Percentiles rank a stretch among this genome's conserved stretches.
These are phyloP conservation scores for Tricholoma bakamatsutake DNA, from an alignment of 768 basidiomycete species.

Conservation along the genomic window DNA sequence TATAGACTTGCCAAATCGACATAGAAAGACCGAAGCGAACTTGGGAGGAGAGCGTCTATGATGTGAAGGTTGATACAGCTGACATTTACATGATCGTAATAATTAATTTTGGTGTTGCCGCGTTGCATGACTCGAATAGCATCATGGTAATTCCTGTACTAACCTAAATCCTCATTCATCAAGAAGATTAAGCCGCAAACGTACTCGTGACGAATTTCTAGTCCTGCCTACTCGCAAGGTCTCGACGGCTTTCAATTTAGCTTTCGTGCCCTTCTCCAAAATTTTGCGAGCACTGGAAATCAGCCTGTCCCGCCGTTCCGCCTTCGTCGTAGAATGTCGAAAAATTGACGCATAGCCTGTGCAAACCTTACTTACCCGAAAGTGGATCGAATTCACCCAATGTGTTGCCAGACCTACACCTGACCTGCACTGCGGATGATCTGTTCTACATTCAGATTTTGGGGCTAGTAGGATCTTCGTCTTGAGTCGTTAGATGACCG, in stretches of 20 bases:
- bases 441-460: slow-evolving; percentile 78
- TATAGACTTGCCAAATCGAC: slow-evolving; percentile 97
- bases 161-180: neutral
- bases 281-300: slow-evolving; percentile 90
- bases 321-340: slow-evolving; percentile 98
- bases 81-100: slow-evolving; percentile 83
- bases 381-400: slow-evolving; percentile 96
- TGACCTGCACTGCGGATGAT: slow-evolving; percentile 85
- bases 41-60: slow-evolving; percentile 78
- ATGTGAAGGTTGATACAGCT: neutral
- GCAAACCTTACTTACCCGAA: slow-evolving; percentile 89
- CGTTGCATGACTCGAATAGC: slow-evolving; percentile 95
- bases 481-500: no score
- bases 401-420: slow-evolving; percentile 91
- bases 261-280: slow-evolving; percentile 85
- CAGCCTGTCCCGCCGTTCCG: slow-evolving; percentile 75
- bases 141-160: slow-evolving; percentile 86
- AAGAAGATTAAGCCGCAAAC: slow-evolving; percentile 23
- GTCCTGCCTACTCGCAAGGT: slow-evolving; percentile 99
- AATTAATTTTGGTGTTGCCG: slow-evolving; percentile 88
- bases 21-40: slow-evolving; percentile 96
- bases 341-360: slow-evolving; percentile 90
- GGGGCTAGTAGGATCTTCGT: slow-evolving; percentile 71
- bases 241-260: slow-evolving; percentile 96
- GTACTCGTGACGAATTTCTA: slow-evolving; percentile 94